Conservation (phyloP, 768 basidiomycete species). For the Pleurotus platypus region DNA sequence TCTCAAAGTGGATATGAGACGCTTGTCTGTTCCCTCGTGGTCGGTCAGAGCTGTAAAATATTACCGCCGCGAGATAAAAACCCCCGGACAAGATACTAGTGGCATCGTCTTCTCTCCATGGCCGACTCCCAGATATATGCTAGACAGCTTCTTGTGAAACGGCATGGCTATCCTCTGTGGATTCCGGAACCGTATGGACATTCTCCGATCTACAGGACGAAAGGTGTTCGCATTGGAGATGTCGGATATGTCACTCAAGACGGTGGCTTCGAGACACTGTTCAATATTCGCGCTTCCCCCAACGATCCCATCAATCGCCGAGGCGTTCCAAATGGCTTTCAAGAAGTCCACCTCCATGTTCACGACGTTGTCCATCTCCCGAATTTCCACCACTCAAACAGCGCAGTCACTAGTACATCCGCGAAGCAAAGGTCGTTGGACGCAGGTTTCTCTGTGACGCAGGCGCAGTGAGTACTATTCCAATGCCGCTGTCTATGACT, state of each 20-base stretch:
- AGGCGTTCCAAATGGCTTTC: conserved; percentile 7
- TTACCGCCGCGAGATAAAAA: too few species aligned
- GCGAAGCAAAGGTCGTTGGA: background rate
- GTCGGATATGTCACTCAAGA: conserved; percentile 19
- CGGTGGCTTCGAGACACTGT: conserved; percentile 18
- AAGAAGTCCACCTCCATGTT: conserved; percentile 1
- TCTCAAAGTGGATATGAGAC: too few species aligned
- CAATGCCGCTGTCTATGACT: background rate
- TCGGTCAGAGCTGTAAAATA: too few species aligned
- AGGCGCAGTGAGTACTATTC: background rate
- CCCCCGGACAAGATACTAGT: background rate
- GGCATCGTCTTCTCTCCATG: background rate
- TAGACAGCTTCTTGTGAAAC: conserved; percentile 7
- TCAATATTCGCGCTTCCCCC: conserved; percentile 15
- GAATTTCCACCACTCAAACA: background rate
- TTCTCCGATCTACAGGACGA: conserved; percentile 16
- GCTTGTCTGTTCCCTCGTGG: too few species aligned
- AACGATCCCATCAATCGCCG: conserved; percentile 1
- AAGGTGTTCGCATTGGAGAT: conserved; percentile 20
- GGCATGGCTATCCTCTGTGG: conserved; percentile 28
- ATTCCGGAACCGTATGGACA: conserved; percentile 24
- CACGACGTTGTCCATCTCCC: background rate
- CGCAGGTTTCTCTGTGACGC: background rate
- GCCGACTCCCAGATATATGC: conserved; percentile 3
- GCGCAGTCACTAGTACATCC: background rate